Conservation (phyloP, 305 asterid species). For the Fraxinus nigra region DNA sequence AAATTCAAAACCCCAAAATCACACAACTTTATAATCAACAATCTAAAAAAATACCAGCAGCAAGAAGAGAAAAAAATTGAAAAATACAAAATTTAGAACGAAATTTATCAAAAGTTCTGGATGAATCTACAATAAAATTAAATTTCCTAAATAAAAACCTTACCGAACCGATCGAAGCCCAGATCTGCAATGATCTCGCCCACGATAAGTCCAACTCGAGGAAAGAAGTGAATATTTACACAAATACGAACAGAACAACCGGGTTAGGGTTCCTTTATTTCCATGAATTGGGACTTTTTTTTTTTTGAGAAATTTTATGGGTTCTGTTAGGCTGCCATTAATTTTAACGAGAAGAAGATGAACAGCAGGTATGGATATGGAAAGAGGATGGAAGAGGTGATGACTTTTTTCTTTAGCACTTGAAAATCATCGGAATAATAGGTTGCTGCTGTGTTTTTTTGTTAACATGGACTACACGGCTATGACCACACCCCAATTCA, state of each 20-base stretch:
- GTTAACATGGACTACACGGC: neutral
- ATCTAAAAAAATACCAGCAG: neutral
- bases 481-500: neutral
- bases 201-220: conserved; percentile 18
- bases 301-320: neutral
- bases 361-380: neutral
- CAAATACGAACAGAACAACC: neutral
- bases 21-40: neutral
- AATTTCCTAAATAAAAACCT: conserved; percentile 3
- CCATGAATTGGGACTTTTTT: neutral
- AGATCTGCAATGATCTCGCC: conserved; percentile 39
- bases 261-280: conserved; percentile 29
- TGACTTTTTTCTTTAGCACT: neutral
- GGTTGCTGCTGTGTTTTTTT: neutral
- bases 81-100: neutral
- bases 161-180: conserved; percentile 24
- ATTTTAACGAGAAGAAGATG: neutral
- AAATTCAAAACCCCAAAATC: conserved; percentile 2
- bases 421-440: neutral
- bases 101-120: neutral
- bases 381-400: neutral
- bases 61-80: neutral
- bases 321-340: neutral
- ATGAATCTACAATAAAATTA: neutral
- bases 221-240: neutral